Conservation (phyloP, 1,284 basidiomycete genomes). For the Melampsora occidentalis region DNA sequence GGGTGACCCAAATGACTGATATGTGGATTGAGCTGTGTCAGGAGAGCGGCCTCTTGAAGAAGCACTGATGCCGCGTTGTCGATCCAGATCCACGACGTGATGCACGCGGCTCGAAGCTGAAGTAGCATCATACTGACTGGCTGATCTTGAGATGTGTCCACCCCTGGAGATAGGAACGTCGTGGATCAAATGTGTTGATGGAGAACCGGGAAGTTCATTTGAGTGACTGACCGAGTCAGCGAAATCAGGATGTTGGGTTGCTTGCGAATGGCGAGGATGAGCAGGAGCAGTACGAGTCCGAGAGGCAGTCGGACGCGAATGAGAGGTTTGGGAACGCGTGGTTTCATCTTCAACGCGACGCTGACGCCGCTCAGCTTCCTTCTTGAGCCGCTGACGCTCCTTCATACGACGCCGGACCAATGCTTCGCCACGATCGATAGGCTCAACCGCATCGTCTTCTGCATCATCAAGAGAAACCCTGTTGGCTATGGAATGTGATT, state of each 20-base stretch:
- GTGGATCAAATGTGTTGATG: neutral
- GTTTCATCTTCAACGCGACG: conserved; percentile 42
- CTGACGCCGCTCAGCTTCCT: conserved; percentile 31
- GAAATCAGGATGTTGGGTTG: neutral
- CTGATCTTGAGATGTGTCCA: neutral
- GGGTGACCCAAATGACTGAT: conserved; percentile 42
- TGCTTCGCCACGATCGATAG: conserved; percentile 60
- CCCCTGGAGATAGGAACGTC: neutral
- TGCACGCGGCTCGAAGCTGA: neutral
- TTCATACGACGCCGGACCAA: conserved; percentile 59
- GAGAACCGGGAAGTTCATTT: neutral
- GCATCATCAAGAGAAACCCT: conserved; percentile 45
- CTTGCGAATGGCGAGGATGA: neutral
- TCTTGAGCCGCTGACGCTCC: conserved; percentile 55
- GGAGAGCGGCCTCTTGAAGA: neutral
- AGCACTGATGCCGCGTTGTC: neutral
- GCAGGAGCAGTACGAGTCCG: conserved; percentile 24
- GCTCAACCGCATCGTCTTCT: conserved; percentile 58
- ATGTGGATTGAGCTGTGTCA: conserved; percentile 26
- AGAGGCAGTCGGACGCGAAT: conserved; percentile 32
- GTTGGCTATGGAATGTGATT: neutral
- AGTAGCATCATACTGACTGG: neutral
- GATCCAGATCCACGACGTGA: neutral
- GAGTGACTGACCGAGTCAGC: conserved; percentile 28
- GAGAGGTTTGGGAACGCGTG: conserved; percentile 19